Evolutionary conservation across 208 protist species (phyloP).

Genomic region (Acanthamoeba triangularis): DNA sequence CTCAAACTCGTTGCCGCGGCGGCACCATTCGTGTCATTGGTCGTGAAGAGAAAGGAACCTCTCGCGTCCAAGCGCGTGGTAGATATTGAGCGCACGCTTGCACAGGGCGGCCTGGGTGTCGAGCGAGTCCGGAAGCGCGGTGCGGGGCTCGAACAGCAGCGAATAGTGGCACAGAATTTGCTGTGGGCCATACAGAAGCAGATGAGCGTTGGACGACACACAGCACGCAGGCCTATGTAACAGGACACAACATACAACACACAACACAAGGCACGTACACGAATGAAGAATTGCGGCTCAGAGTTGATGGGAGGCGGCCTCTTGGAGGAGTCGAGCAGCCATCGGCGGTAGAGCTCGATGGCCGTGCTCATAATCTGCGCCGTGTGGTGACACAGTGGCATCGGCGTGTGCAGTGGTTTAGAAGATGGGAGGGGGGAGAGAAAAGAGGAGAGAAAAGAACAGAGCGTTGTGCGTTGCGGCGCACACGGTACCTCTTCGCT

Average conservation of each 20-base stretch:
- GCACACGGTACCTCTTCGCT: constrained; percentile 45
- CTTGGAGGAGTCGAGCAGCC: neutral
- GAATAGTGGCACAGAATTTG: constrained; percentile 67
- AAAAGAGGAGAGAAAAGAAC: neutral
- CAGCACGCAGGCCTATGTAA: too few relatives aligned
- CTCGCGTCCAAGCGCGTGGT: constrained; percentile 57
- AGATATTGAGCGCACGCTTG: constrained; percentile 76
- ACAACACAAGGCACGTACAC: neutral
- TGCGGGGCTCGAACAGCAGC: constrained; percentile 67
- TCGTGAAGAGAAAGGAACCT: neutral
- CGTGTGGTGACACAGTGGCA: neutral
- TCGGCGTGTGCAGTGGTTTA: neutral
- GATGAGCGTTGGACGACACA: neutral
- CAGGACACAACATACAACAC: neutral
- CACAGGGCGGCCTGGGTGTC: constrained; percentile 79
- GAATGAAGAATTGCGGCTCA: constrained; percentile 35
- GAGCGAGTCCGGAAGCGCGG: neutral
- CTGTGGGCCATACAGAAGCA: neutral
- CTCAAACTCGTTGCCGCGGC: neutral
- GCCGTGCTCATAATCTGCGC: constrained; percentile 6
- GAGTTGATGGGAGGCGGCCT: neutral
- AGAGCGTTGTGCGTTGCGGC: constrained; percentile 47
- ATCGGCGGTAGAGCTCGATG: constrained; percentile 29
- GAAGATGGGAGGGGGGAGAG: neutral
- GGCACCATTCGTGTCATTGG: neutral